These are phyloP conservation scores for Agrostemma githago DNA, from an alignment of 148 eudicot genomes.

Conservation along the genomic window DNA sequence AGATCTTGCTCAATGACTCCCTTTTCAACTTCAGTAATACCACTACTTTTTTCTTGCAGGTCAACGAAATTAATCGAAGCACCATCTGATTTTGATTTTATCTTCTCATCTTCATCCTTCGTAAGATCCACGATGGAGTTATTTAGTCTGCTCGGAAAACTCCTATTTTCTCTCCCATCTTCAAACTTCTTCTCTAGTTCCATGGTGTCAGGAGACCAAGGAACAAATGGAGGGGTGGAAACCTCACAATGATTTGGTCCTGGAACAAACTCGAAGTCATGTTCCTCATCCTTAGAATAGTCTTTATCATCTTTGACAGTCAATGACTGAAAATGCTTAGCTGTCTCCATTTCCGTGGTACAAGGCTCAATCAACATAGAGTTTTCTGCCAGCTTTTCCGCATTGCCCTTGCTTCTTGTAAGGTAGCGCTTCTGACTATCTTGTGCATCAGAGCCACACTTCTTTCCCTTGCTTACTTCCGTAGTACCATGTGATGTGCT, in stretches of 20 bases:
- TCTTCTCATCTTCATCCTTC: constrained; percentile 21
- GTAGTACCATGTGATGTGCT: constrained; percentile 11
- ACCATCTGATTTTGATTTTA: not conserved
- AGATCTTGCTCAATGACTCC: not conserved
- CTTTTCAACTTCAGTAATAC: not conserved
- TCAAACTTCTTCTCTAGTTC: not conserved
- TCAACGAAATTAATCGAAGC: not conserved
- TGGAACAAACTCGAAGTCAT: constrained; percentile 22
- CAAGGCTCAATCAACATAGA: constrained; percentile 22
- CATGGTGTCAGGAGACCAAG: constrained; percentile 11
- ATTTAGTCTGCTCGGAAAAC: not conserved
- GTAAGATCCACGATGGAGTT: constrained; percentile 27
- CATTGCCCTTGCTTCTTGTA: constrained; percentile 15
- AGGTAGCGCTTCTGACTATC: constrained; percentile 17
- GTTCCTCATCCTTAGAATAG: constrained; percentile 16
- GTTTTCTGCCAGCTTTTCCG: constrained; percentile 12
- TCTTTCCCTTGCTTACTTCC: constrained; percentile 28
- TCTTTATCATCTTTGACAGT: constrained; percentile 14
- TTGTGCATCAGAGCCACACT: constrained; percentile 11
- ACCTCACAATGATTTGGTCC: constrained; percentile 29
- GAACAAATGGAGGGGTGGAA: constrained; percentile 46
- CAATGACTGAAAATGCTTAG: not conserved
- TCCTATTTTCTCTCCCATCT: not conserved
- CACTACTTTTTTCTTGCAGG: not conserved
- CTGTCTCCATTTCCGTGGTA: not conserved